Evolutionary conservation across 371 early-diverging fungal genomes (phyloP).

Genomic region (Umbelopsis sp.): DNA sequence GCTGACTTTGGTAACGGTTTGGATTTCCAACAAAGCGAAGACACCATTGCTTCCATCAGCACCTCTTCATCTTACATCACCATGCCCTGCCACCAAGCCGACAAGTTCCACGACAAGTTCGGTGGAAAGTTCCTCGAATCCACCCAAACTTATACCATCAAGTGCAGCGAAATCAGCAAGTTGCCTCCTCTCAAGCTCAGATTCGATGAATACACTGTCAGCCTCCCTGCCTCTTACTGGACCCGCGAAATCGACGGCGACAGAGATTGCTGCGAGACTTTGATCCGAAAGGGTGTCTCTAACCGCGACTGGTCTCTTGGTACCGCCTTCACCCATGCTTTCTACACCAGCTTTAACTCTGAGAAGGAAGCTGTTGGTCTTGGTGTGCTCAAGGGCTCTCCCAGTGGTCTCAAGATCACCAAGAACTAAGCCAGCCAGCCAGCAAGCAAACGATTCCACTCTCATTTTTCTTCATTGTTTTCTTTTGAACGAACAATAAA

Average conservation of each 20-base stretch:
- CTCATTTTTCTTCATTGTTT: neutral
- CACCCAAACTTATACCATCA: constrained; percentile 43
- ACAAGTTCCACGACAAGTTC: constrained; percentile 43
- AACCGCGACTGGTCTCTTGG: constrained; percentile 47
- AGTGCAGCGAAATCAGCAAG: constrained; percentile 47
- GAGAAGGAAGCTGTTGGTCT: constrained; percentile 41
- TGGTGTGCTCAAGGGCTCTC: constrained; percentile 41
- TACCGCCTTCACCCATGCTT: constrained; percentile 48
- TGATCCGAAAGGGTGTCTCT: constrained; percentile 43
- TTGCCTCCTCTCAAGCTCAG: constrained; percentile 43
- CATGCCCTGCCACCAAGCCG: constrained; percentile 50
- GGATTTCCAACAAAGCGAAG: constrained; percentile 30
- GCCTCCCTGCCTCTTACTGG: constrained; percentile 49
- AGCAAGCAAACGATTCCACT: neutral
- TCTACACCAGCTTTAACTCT: constrained; percentile 48
- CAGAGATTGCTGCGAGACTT: constrained; percentile 45
- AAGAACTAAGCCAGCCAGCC: neutral
- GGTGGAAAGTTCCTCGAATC: constrained; percentile 43
- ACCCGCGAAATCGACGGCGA: constrained; percentile 36
- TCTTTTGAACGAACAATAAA: neutral
- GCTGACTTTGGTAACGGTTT: constrained; percentile 40
- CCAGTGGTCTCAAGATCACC: constrained; percentile 37
- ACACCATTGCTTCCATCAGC: constrained; percentile 45
- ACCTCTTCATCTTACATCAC: constrained; percentile 43
- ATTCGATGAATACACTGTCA: constrained; percentile 37